Evolutionary conservation across 164 flowering plant species (phyloP).

Genomic region (Vitis rotundifolia): DNA sequence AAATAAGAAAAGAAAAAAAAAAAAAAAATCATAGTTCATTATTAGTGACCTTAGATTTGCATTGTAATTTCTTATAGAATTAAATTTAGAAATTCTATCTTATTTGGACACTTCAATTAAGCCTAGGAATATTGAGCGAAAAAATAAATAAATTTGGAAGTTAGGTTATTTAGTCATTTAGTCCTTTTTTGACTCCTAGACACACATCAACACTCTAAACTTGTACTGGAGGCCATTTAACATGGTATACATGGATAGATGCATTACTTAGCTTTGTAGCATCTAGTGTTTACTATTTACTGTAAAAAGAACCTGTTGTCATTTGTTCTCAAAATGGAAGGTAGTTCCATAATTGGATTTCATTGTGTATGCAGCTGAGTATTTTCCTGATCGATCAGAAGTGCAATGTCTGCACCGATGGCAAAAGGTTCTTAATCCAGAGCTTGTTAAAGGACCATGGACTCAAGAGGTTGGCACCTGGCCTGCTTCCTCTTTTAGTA

Average conservation of each 20-base stretch:
- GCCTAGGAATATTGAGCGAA: too few relatives aligned
- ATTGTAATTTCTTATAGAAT: too few relatives aligned
- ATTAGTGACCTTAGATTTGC: too few relatives aligned
- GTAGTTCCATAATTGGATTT: slow-evolving; percentile 10
- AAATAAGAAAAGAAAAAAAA: too few relatives aligned
- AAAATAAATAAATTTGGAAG: too few relatives aligned
- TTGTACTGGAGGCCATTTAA: too few relatives aligned
- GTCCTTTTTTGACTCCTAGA: too few relatives aligned
- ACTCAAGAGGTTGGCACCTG: slow-evolving; percentile 70
- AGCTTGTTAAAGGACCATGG: slow-evolving; percentile 98
- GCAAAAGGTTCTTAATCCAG: slow-evolving; percentile 99
- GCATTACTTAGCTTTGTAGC: background rate
- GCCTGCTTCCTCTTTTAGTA: slow-evolving; percentile 6
- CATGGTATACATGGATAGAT: background rate
- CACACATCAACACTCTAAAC: too few relatives aligned
- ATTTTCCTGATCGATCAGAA: slow-evolving; percentile 91
- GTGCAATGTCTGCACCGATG: slow-evolving; percentile 98
- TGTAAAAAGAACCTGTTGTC: background rate
- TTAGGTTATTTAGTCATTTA: too few relatives aligned
- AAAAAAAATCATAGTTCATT: too few relatives aligned
- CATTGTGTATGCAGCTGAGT: slow-evolving; percentile 65
- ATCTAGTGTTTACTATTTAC: background rate
- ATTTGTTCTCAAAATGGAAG: background rate
- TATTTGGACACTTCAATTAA: too few relatives aligned
- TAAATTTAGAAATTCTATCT: too few relatives aligned